phyloP scores from a whole-genome alignment of 495 filamentous ascomycete genomes.

The Cercophora scortea region DNA sequence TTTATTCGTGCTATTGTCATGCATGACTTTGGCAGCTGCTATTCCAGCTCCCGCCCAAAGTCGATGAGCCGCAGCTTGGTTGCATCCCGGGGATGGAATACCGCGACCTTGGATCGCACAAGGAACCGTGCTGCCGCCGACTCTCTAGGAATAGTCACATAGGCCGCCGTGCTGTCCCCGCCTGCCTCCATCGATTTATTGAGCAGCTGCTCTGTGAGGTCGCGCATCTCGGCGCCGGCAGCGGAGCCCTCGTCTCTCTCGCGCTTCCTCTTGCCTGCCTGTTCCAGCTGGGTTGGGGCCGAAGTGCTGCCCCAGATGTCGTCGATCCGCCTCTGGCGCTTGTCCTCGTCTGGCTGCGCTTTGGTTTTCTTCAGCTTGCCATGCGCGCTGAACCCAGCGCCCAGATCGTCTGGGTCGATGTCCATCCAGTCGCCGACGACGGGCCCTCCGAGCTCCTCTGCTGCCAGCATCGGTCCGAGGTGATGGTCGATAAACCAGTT shows the following conservation, averaged over 20 bases:
- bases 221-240: constrained; percentile 58
- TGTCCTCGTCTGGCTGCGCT: constrained; percentile 33
- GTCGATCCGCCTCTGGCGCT: constrained; percentile 63
- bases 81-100: constrained; percentile 81
- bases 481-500: constrained; percentile 66
- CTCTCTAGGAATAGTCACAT: constrained; percentile 63
- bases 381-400: constrained; percentile 63
- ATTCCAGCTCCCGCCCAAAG: constrained; percentile 72
- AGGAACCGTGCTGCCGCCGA: constrained; percentile 78
- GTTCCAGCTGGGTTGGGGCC: constrained; percentile 18
- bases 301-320: constrained; percentile 52
- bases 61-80: constrained; percentile 68
- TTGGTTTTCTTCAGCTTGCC: constrained; percentile 61
- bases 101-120: constrained; percentile 74
- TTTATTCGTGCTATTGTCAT: not conserved
- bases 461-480: constrained; percentile 73
- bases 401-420: constrained; percentile 47
- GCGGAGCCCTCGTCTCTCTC: constrained; percentile 53
- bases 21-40: constrained; percentile 26
- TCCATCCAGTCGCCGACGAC: constrained; percentile 68
- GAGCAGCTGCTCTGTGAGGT: constrained; percentile 54
- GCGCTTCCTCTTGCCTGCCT: constrained; percentile 18
- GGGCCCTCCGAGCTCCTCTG: constrained; percentile 79
- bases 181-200: constrained; percentile 55
- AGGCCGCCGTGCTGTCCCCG: constrained; percentile 48